These are phyloP conservation scores for Cladobotryum mycophilum DNA, from an alignment of 2,329 filamentous ascomycete genomes.

Conservation along the genomic window DNA sequence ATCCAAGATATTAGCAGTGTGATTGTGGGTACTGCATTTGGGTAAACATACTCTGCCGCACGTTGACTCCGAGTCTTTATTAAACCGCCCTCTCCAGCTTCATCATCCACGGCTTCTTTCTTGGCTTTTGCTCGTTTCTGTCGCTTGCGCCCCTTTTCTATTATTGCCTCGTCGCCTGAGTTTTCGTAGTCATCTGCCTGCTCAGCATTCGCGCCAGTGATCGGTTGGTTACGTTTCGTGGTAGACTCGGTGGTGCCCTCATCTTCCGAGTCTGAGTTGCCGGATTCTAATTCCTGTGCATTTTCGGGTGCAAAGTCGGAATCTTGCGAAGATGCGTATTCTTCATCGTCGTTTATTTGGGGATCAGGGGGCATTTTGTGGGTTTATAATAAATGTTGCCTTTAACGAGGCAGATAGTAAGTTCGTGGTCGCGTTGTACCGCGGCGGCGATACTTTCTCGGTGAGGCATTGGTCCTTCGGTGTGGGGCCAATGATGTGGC, in stretches of 20 bases:
- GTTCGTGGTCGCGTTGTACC: neutral
- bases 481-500: slow-evolving; percentile 9
- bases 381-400: neutral
- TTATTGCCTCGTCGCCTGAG: slow-evolving; percentile 67
- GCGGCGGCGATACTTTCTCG: slow-evolving; percentile 6
- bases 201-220: slow-evolving; percentile 22
- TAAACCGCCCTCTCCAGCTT: slow-evolving; percentile 54
- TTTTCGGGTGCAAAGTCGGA: slow-evolving; percentile 65
- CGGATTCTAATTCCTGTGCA: slow-evolving; percentile 39
- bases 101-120: slow-evolving; percentile 38
- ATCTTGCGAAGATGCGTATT: slow-evolving; percentile 66
- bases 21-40: neutral
- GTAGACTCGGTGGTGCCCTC: slow-evolving; percentile 24
- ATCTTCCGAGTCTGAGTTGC: slow-evolving; percentile 46
- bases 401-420: too few relatives aligned
- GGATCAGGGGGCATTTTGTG: slow-evolving; percentile 38
- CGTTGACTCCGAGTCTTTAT: slow-evolving; percentile 69
- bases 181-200: slow-evolving; percentile 51
- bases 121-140: slow-evolving; percentile 39
- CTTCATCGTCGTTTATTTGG: slow-evolving; percentile 41
- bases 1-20: neutral
- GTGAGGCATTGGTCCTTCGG: slow-evolving; percentile 3
- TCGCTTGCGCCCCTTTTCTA: slow-evolving; percentile 54
- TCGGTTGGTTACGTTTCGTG: slow-evolving; percentile 19
- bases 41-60: slow-evolving; percentile 52